Conservation (phyloP, 2,329 filamentous ascomycete species). For the Pseudonectria buxi region DNA sequence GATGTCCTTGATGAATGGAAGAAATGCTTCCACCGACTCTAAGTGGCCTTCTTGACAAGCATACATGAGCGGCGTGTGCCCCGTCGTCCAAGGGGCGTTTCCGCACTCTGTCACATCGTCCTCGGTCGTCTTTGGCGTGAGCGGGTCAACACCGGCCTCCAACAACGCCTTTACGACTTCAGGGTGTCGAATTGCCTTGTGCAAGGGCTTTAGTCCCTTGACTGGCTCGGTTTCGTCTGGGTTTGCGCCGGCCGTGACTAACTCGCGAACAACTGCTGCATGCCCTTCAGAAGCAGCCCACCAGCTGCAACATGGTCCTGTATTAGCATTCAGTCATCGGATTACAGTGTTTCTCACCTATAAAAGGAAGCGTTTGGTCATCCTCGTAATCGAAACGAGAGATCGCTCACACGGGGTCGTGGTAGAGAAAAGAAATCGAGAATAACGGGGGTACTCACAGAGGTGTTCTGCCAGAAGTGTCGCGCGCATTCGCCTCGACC, state of each 20-base stretch:
- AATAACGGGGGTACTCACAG: conserved; percentile 18
- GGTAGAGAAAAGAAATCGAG: no score
- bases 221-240: conserved; percentile 12
- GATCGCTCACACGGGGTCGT: no score
- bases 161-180: conserved; percentile 24
- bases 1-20: conserved; percentile 18
- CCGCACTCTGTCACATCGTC: no score
- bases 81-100: conserved; percentile 7
- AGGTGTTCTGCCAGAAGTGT: conserved; percentile 12
- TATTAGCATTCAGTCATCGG: conserved; percentile 1
- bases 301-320: conserved; percentile 4
- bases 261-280: conserved; percentile 5
- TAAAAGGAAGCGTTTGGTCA: no score
- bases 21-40: conserved; percentile 20
- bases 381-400: neutral
- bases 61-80: conserved; percentile 25
- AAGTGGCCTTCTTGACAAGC: conserved; percentile 22
- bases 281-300: conserved; percentile 21
- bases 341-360: no score
- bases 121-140: conserved; percentile 20
- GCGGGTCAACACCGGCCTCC: conserved; percentile 28
- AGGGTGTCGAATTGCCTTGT: conserved; percentile 25
- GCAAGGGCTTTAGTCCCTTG: conserved; percentile 27
- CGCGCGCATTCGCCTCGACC: conserved; percentile 9
- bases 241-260: conserved; percentile 21